Evolutionary conservation across 169 alveolate genomes (phyloP).

Genomic region (Eimeria nieschulzi): DNA sequence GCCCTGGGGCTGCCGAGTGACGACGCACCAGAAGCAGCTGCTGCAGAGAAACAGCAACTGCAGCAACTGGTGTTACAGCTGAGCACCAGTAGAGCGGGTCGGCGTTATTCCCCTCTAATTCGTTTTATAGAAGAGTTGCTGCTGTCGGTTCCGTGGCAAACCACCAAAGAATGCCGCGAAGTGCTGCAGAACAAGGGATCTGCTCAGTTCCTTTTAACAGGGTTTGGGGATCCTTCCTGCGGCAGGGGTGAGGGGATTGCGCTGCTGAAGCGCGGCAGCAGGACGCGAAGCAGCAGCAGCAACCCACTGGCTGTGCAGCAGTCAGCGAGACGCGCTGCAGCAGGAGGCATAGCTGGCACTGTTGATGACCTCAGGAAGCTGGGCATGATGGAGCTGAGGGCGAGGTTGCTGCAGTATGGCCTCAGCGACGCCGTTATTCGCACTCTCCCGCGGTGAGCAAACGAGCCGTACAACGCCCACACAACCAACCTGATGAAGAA

Average conservation of each 20-base stretch:
- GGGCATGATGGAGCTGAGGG: constrained; percentile 87
- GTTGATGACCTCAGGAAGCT: constrained; percentile 88
- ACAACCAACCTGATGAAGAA: no score
- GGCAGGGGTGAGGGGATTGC: constrained; percentile 90
- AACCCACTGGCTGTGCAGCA: constrained; percentile 59
- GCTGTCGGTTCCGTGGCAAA: constrained; percentile 88
- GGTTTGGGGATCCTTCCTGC: constrained; percentile 90
- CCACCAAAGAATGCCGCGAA: constrained; percentile 85
- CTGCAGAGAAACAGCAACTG: constrained; percentile 56
- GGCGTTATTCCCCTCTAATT: constrained; percentile 69
- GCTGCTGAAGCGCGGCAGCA: constrained; percentile 76
- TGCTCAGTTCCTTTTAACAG: constrained; percentile 86
- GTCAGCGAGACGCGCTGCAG: constrained; percentile 71
- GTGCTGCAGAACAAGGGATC: constrained; percentile 85
- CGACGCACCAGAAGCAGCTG: constrained; percentile 47
- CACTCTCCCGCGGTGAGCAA: constrained; percentile 81
- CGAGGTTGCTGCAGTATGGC: constrained; percentile 86
- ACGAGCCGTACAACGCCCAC: not conserved
- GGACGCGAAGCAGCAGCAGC: constrained; percentile 67
- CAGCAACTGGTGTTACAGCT: constrained; percentile 42
- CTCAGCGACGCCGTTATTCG: constrained; percentile 85
- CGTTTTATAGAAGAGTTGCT: constrained; percentile 87
- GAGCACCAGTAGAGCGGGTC: constrained; percentile 50
- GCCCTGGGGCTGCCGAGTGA: constrained; percentile 40
- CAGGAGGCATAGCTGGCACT: constrained; percentile 79